Base-by-base conservation (phyloP, 768 basidiomycete species). In the Pleurotus salmoneostramineus region DNA sequence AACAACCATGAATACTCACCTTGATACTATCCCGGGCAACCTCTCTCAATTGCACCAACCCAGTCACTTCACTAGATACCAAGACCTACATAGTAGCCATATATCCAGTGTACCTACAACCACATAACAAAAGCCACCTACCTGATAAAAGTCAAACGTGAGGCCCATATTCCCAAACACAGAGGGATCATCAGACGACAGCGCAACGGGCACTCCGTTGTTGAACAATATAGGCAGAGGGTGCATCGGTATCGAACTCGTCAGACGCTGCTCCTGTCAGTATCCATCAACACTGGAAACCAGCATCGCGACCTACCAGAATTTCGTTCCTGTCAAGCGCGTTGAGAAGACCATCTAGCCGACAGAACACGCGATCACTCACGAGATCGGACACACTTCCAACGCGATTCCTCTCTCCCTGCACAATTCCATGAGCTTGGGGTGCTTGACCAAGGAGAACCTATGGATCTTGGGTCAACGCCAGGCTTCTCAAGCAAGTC, bases 361-460 rank as follows among this genome's bases (percentile, higher is more conserved):
- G 46, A 42, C 14, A 10, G 27, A 12, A 21, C 27, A 49, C 56
- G 57, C 37, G n/a, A 58, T 34, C 10, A 77, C 86, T 58, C 71
- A 90, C 88, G 89, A 92, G 60, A 92, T 89, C 1, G 91, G 89
- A 66, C 90, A 91, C 21, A 90, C 79, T 71, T 92, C 91, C 15
- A 91, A 65, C 1, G 84, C 78, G 60, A 93, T 87, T 4, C 74
- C 75, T 54, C 74, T 76, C 61, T 89, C 80, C 46, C 80, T 75
- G 68, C 89, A 91, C 5, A 81, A 78, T 42, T 86, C 73, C 71
- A 92, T 82, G 33, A 92, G 72, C 61, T 81, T 83, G 1, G 89
- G 89, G 65, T 92, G 90, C 65, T 89, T 91, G 35, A 81, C 77
- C n/a, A 92, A 71, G 5, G 89, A 90, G 66, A 83, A 91, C 5